A percentile compares a stretch with the other conserved stretches of the same genome.
These are phyloP conservation scores for Cordyceps tenuipes DNA, from an alignment of 2,329 filamentous ascomycete genomes.

Conservation along the genomic window DNA sequence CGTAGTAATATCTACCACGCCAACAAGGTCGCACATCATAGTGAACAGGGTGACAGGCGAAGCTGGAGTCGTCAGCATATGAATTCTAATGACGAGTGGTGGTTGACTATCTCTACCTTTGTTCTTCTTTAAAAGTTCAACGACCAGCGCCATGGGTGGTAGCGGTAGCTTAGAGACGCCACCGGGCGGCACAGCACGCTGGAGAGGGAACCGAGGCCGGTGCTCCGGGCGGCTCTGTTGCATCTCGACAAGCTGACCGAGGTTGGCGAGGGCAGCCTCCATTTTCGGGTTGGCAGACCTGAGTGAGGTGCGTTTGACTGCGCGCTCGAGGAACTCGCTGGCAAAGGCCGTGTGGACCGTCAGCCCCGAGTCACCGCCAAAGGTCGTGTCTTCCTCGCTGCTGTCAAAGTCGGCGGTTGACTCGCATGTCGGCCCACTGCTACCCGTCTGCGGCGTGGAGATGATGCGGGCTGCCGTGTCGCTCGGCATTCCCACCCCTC, in stretches of 20 bases:
- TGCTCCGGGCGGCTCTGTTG: slow-evolving; percentile 35
- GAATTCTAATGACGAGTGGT: not conserved
- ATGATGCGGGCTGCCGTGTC: slow-evolving; percentile 15
- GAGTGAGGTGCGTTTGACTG: slow-evolving; percentile 40
- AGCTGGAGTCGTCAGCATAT: slow-evolving; percentile 22
- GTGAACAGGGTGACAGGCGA: slow-evolving; percentile 41
- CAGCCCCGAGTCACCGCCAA: slow-evolving; percentile 41
- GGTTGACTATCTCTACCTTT: slow-evolving; percentile 27
- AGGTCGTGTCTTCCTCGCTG: slow-evolving; percentile 30
- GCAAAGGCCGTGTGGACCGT: slow-evolving; percentile 45
- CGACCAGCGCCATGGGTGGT: slow-evolving; percentile 44
- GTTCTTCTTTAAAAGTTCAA: slow-evolving; percentile 39
- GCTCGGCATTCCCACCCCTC: slow-evolving; percentile 6
- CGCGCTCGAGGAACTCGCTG: slow-evolving; percentile 44
- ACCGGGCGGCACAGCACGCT: slow-evolving; percentile 36
- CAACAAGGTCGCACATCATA: slow-evolving; percentile 41
- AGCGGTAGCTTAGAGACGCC: slow-evolving; percentile 44
- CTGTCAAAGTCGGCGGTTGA: slow-evolving; percentile 30
- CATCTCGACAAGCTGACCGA: slow-evolving; percentile 45
- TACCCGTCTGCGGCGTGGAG: slow-evolving; percentile 20
- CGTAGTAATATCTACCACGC: slow-evolving; percentile 40
- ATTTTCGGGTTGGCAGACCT: slow-evolving; percentile 41
- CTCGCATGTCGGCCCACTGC: slow-evolving; percentile 19
- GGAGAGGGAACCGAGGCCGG: slow-evolving; percentile 37
- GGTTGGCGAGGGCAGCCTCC: slow-evolving; percentile 40